Evolutionary conservation across 2,329 filamentous ascomycete genomes (phyloP).

Genomic region (Diplodia intermedia): DNA sequence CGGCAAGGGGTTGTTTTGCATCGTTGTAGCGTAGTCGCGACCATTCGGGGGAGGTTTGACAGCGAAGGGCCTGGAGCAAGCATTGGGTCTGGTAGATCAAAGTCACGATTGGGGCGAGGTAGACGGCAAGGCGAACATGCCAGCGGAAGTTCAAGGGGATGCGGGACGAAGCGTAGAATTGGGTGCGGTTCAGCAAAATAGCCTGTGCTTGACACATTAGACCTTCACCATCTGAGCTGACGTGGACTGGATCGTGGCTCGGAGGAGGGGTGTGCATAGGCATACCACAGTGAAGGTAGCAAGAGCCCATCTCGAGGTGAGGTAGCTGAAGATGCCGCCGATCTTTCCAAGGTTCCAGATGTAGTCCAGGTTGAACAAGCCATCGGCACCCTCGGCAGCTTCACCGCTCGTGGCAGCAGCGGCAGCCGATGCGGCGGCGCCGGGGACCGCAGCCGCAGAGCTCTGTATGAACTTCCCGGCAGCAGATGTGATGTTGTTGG

Average conservation of each 20-base stretch:
- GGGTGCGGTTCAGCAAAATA: conserved; percentile 86
- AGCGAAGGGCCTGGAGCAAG: conserved; percentile 85
- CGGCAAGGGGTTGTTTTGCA: conserved; percentile 50
- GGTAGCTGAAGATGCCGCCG: conserved; percentile 86
- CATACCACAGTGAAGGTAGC: conserved; percentile 79
- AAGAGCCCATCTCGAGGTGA: conserved; percentile 90
- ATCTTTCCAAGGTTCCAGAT: conserved; percentile 67
- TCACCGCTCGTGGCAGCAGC: conserved; percentile 43
- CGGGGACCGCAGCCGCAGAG: conserved; percentile 52
- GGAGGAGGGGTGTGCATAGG: conserved; percentile 21
- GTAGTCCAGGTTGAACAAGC: conserved; percentile 43
- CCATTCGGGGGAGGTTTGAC: conserved; percentile 72
- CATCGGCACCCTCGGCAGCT: conserved; percentile 46
- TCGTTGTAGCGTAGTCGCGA: conserved; percentile 56
- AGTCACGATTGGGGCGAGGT: conserved; percentile 73
- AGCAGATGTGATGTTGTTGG: conserved; percentile 51
- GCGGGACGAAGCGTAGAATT: conserved; percentile 90
- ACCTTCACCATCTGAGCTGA: neutral
- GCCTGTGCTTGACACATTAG: conserved; percentile 57
- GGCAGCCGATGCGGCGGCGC: conserved; percentile 47
- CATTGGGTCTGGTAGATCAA: conserved; percentile 72
- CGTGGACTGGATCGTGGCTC: neutral
- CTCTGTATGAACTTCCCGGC: conserved; percentile 53
- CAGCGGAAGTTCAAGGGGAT: conserved; percentile 78
- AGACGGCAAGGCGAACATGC: conserved; percentile 72